A percentile compares a stretch with the other conserved stretches of the same genome.
Evolutionary conservation across 306 rosid genomes (phyloP).

Genomic region (Glycyrrhiza uralensis): DNA sequence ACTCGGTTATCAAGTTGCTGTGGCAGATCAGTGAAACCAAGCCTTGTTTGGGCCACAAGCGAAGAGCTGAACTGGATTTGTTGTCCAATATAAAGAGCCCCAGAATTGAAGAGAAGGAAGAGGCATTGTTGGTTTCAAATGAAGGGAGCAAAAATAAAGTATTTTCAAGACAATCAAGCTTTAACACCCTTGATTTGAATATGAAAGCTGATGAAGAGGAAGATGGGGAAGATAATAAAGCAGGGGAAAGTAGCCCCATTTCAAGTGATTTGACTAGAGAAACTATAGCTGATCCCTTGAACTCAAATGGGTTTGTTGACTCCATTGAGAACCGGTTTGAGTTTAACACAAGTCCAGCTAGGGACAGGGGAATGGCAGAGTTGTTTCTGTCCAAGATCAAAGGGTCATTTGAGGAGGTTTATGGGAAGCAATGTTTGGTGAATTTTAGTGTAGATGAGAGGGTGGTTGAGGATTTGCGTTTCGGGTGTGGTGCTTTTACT

Average conservation of each 20-base stretch:
- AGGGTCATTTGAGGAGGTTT: slow-evolving; percentile 49
- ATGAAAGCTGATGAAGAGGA: slow-evolving; percentile 63
- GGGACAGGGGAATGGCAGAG: slow-evolving; percentile 46
- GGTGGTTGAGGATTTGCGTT: slow-evolving; percentile 57
- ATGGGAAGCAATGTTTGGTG: slow-evolving; percentile 39
- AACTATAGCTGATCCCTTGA: slow-evolving; percentile 31
- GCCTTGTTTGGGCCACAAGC: slow-evolving; percentile 50
- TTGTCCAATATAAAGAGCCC: slow-evolving; percentile 47
- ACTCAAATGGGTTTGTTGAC: slow-evolving; percentile 46
- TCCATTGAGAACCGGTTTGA: slow-evolving; percentile 48
- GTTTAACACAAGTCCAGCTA: slow-evolving; percentile 47
- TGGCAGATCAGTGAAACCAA: slow-evolving; percentile 45
- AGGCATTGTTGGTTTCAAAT: slow-evolving; percentile 27
- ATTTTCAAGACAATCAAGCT: slow-evolving; percentile 70
- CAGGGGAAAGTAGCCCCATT: slow-evolving; percentile 45
- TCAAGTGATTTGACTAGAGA: slow-evolving; percentile 71
- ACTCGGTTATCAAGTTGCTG: slow-evolving; percentile 54
- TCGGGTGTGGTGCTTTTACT: slow-evolving; percentile 63
- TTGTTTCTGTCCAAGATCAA: slow-evolving; percentile 55
- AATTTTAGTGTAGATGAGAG: slow-evolving; percentile 69
- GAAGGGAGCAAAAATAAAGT: slow-evolving; percentile 29
- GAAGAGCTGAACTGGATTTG: slow-evolving; percentile 64
- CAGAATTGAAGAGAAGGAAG: slow-evolving; percentile 48
- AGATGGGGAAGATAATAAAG: slow-evolving; percentile 28
- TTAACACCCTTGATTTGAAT: slow-evolving; percentile 78